These are phyloP conservation scores for Pachyrhizus erosus DNA, from an alignment of 306 rosid species.

Conservation along the genomic window DNA sequence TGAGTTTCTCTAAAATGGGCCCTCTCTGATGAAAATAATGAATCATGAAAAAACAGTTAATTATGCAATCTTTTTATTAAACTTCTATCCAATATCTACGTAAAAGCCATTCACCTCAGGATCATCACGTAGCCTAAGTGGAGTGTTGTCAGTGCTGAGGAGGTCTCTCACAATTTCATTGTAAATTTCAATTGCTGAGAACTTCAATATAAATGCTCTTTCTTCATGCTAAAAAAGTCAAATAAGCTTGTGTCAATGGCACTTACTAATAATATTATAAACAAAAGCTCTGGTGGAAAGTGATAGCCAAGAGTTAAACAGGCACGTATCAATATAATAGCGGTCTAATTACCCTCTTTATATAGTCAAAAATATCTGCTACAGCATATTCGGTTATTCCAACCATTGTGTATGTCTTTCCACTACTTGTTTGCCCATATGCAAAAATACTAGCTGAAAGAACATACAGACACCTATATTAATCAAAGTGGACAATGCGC, in stretches of 20 bases:
- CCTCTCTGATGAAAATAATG: slow-evolving; percentile 70
- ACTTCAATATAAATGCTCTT: slow-evolving; percentile 88
- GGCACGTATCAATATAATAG: background rate
- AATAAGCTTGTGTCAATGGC: slow-evolving; percentile 35
- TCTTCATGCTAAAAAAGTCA: slow-evolving; percentile 82
- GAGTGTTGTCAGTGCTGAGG: slow-evolving; percentile 75
- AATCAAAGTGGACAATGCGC: slow-evolving; percentile 34
- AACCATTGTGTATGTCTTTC: slow-evolving; percentile 98
- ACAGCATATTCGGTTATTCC: slow-evolving; percentile 92
- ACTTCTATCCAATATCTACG: slow-evolving; percentile 19
- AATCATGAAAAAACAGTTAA: slow-evolving; percentile 41
- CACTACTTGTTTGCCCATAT: slow-evolving; percentile 99
- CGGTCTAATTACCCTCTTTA: slow-evolving; percentile 67
- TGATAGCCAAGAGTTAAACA: slow-evolving; percentile 29
- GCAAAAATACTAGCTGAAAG: slow-evolving; percentile 95
- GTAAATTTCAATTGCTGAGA: slow-evolving; percentile 97
- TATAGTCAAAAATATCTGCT: slow-evolving; percentile 86
- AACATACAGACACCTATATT: slow-evolving; percentile 34
- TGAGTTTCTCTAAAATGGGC: slow-evolving; percentile 86
- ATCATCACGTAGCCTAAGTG: slow-evolving; percentile 95
- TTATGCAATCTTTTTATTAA: slow-evolving; percentile 31
- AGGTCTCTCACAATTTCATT: slow-evolving; percentile 98
- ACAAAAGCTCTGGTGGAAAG: slow-evolving; percentile 22
- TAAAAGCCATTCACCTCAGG: slow-evolving; percentile 75
- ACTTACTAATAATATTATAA: slow-evolving; percentile 24